phyloP scores from a whole-genome alignment of 2,329 filamentous ascomycete species.

The Geosmithia putterillii region DNA sequence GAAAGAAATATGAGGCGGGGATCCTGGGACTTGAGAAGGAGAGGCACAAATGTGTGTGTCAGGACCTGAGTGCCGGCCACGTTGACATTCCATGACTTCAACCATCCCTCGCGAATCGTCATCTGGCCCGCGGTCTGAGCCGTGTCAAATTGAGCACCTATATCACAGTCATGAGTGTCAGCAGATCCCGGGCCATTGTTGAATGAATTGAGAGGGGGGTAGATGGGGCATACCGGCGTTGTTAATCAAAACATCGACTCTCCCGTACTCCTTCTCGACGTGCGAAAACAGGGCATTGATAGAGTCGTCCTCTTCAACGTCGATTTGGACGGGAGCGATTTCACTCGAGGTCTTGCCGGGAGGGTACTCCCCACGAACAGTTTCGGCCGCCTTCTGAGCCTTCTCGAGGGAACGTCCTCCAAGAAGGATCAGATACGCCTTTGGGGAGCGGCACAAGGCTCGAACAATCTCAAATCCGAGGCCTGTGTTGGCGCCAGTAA shows the following conservation, averaged over 20 bases:
- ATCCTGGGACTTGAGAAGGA: slow-evolving; percentile 24
- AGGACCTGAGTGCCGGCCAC: slow-evolving; percentile 27
- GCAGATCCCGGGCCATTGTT: not conserved
- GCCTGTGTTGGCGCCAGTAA: slow-evolving; percentile 46
- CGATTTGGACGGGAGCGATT: slow-evolving; percentile 21
- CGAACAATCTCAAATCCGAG: slow-evolving; percentile 43
- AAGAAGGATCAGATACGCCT: slow-evolving; percentile 37
- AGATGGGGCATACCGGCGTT: slow-evolving; percentile 13
- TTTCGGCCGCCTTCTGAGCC: slow-evolving; percentile 28
- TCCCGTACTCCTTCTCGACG: slow-evolving; percentile 12
- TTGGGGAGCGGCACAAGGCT: slow-evolving; percentile 28
- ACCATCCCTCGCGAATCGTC: slow-evolving; percentile 24
- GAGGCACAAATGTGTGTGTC: slow-evolving; percentile 21
- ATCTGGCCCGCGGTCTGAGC: slow-evolving; percentile 10
- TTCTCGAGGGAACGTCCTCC: slow-evolving; percentile 36
- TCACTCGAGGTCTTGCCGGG: slow-evolving; percentile 20
- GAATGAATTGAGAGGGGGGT: not conserved
- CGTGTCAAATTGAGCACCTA: slow-evolving; percentile 25
- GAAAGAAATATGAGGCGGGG: slow-evolving; percentile 34
- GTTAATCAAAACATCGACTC: slow-evolving; percentile 21
- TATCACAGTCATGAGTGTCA: not conserved
- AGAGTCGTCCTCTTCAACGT: slow-evolving; percentile 16
- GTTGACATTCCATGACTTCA: slow-evolving; percentile 32
- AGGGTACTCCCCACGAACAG: slow-evolving; percentile 25
- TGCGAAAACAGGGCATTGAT: slow-evolving; percentile 14